These are phyloP conservation scores for Pseudozyma hubeiensis DNA, from an alignment of 1,284 basidiomycete species.

Conservation along the genomic window DNA sequence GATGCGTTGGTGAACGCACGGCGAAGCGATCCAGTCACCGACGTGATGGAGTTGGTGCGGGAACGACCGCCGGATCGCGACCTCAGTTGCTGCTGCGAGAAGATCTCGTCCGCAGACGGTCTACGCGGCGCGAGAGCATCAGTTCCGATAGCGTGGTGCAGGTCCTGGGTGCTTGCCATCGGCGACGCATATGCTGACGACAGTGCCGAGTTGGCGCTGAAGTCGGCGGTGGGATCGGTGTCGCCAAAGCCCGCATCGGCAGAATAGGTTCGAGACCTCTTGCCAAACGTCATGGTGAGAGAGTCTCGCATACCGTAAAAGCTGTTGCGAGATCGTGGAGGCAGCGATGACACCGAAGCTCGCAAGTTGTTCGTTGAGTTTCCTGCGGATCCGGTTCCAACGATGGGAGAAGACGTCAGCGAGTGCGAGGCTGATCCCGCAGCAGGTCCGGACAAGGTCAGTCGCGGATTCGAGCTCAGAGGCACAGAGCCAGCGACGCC, in stretches of 20 bases:
- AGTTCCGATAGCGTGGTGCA: conserved; percentile 17
- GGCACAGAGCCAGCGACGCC: conserved; percentile 15
- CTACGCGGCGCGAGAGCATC: conserved; percentile 6
- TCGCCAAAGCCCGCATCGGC: conserved; percentile 27
- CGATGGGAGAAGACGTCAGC: conserved; percentile 37
- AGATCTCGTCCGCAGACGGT: conserved; percentile 23
- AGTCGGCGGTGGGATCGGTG: conserved; percentile 8
- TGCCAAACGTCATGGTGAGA: conserved; percentile 40
- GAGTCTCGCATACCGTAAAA: conserved; percentile 47
- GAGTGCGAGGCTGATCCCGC: conserved; percentile 14
- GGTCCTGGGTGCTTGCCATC: conserved; percentile 24
- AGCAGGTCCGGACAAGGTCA: conserved; percentile 9
- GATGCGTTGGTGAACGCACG: conserved; percentile 38
- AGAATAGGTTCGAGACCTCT: conserved; percentile 30
- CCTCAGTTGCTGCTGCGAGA: conserved; percentile 14
- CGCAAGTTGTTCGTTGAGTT: conserved; percentile 33
- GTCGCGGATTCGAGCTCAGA: conserved; percentile 21
- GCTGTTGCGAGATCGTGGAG: conserved; percentile 30
- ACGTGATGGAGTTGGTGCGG: conserved; percentile 38
- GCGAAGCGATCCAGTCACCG: conserved; percentile 44
- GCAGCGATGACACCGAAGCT: conserved; percentile 10
- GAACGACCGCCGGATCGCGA: conserved; percentile 17
- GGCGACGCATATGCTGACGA: conserved; percentile 36
- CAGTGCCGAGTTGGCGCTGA: conserved; percentile 17
- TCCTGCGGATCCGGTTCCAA: conserved; percentile 24